phyloP scores from a whole-genome alignment of 129 eudicot species.

The Cynara cardunculus region DNA sequence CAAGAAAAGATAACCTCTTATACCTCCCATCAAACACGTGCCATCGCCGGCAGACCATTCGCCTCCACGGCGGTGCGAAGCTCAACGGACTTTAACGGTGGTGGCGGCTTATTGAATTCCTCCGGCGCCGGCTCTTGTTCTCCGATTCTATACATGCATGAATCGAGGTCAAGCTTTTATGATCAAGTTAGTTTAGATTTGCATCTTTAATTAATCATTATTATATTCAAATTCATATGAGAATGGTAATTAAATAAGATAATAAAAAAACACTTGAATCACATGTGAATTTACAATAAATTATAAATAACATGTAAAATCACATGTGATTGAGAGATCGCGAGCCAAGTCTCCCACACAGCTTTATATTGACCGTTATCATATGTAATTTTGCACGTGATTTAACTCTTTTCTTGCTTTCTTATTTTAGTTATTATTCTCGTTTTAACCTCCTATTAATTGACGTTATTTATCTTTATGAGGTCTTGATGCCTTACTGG shows the following conservation, averaged over 20 bases:
- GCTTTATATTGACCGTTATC: no score
- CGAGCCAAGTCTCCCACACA: no score
- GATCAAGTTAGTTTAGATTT: conserved; percentile 36
- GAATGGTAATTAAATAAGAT: no score
- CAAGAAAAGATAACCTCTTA: background rate
- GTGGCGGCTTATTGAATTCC: conserved; percentile 6
- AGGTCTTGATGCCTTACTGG: background rate
- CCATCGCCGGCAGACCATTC: conserved; percentile 12
- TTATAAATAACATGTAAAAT: no score
- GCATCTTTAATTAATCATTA: conserved; percentile 19
- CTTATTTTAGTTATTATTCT: no score
- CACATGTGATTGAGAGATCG: no score
- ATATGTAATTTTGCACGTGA: no score
- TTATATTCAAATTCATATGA: background rate
- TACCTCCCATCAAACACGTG: conserved; percentile 1
- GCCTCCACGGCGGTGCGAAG: background rate
- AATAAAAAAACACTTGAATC: background rate
- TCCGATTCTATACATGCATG: conserved; percentile 5
- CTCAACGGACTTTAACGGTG: background rate
- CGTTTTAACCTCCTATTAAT: no score
- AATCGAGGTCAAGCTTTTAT: background rate
- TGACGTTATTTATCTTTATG: no score
- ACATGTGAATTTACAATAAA: no score
- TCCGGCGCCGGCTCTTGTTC: background rate
- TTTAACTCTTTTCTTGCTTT: no score